Base-by-base conservation (phyloP, 345 rosid genomes). In the Erodium maritimum region DNA sequence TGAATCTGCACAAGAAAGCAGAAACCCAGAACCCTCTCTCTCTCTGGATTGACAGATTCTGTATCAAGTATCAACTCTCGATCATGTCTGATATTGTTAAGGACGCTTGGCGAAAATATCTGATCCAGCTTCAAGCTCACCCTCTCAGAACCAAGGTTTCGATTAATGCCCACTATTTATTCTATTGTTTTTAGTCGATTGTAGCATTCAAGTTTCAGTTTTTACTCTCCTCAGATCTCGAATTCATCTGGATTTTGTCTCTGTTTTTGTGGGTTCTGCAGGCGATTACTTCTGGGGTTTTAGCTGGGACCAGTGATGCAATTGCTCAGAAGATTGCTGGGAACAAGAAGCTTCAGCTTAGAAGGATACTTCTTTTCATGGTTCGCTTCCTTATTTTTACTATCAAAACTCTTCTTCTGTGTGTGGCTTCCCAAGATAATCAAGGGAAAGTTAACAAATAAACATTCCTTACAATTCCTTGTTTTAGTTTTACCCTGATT, bases 281-380 rank as follows among this genome's bases (percentile, higher is more conserved):
- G 98, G 96, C 98, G 46, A 73, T 88, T 55, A 91, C 95, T 1
- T 69, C 96, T 57, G 91, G 93, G 24, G 73, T 83, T 23, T 73
- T 91, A 48, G 88, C 88, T 61, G 98, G 95, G 21, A 73, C 70
- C 14, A 86, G 96, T 70, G 95, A 86, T 71, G 69, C 77, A 1
- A 66, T 88, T 63, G 96, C 98, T 61, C 98, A 88, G 60, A 91
- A 84, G 79, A 84, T 91, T 67, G 76, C 87, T 56, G 98, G 95
- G 71, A 58, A 75, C 69, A 83, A 84, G 67, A 72, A 51, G 74
- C 73, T 91, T 68, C 95, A 88, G 62, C 50, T 88, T 19, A 75
- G 81, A 63, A 80, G 95, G 68, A 46, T 86, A 68, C 73, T 91
- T 63, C 89, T 91, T 23, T 66, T 86, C 54, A 69, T 76, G 95